Evolutionary conservation across 192 early-diverging fungal species (phyloP).

Genomic region (Lunasporangiospora selenospora): DNA sequence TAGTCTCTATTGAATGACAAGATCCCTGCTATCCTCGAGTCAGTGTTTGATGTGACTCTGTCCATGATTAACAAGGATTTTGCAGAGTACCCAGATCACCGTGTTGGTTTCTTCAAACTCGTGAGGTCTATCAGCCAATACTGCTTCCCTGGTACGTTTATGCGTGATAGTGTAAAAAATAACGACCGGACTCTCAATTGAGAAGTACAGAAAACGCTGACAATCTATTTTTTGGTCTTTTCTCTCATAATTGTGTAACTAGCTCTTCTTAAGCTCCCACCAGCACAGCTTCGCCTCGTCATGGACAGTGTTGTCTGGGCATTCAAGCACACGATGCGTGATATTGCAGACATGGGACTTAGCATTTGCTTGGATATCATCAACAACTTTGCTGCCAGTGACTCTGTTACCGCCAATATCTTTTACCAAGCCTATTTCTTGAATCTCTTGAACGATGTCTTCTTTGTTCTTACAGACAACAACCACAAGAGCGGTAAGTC

Average conservation of each 20-base stretch:
- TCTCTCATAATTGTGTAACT: slow-evolving; percentile 11
- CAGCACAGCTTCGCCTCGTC: slow-evolving; percentile 89
- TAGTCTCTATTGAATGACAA: slow-evolving; percentile 81
- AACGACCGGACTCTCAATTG: no score
- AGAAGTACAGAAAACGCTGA: no score
- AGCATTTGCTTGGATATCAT: slow-evolving; percentile 88
- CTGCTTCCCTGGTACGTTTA: slow-evolving; percentile 93
- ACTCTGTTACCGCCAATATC: slow-evolving; percentile 74
- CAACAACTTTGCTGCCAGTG: slow-evolving; percentile 82
- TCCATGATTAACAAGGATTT: slow-evolving; percentile 99
- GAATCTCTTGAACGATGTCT: slow-evolving; percentile 92
- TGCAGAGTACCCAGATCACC: slow-evolving; percentile 96
- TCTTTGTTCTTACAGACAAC: slow-evolving; percentile 96
- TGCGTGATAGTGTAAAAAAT: no score
- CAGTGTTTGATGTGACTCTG: slow-evolving; percentile 95
- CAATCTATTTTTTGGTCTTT: neutral
- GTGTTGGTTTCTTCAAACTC: slow-evolving; percentile 93
- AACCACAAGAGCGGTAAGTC: slow-evolving; percentile 95
- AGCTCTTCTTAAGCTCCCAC: slow-evolving; percentile 84
- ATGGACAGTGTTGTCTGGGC: slow-evolving; percentile 98
- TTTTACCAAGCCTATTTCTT: slow-evolving; percentile 96
- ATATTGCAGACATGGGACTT: slow-evolving; percentile 94
- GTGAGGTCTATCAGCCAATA: slow-evolving; percentile 88
- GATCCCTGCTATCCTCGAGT: slow-evolving; percentile 87
- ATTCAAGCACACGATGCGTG: slow-evolving; percentile 98